Evolutionary conservation across 208 protist genomes (phyloP).

Genomic region (Trypanosomatidae sp.): DNA sequence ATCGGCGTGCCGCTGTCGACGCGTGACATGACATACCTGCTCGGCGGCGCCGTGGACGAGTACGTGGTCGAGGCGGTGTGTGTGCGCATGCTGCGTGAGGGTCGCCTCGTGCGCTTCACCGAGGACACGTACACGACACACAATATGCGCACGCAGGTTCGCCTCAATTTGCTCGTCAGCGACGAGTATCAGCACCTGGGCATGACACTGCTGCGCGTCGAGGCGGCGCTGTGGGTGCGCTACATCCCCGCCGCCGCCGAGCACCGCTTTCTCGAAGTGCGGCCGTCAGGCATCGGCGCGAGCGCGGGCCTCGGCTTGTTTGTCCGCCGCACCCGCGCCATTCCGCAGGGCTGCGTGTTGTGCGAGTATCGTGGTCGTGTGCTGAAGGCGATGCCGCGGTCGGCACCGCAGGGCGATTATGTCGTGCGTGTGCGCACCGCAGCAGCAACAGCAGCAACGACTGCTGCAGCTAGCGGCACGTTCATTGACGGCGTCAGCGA

Average conservation of each 20-base stretch:
- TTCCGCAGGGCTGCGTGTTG: constrained; percentile 62
- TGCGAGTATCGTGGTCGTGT: constrained; percentile 69
- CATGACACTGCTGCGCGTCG: constrained; percentile 45
- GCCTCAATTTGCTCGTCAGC: constrained; percentile 46
- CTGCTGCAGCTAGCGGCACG: too few species aligned
- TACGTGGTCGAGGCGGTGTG: constrained; percentile 44
- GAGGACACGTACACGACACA: constrained; percentile 41
- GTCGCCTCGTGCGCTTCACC: constrained; percentile 28
- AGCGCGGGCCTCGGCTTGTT: constrained; percentile 66
- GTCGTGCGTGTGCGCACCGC: constrained; percentile 60
- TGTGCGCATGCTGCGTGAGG: constrained; percentile 42
- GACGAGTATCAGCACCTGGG: constrained; percentile 69
- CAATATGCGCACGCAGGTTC: constrained; percentile 16
- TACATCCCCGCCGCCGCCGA: constrained; percentile 53
- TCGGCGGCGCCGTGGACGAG: constrained; percentile 35
- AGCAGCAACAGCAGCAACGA: too few species aligned
- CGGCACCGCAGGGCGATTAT: constrained; percentile 25
- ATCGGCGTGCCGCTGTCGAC: constrained; percentile 44
- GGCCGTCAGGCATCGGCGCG: constrained; percentile 31
- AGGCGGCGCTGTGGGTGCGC: constrained; percentile 18
- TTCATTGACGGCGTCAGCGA: constrained; percentile 64
- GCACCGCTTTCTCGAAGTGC: constrained; percentile 75
- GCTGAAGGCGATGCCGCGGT: constrained; percentile 10
- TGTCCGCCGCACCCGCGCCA: constrained; percentile 31
- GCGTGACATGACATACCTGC: constrained; percentile 17